A percentile compares a stretch with the other conserved stretches of the same genome.
phyloP scores from a whole-genome alignment of 2,329 filamentous ascomycete genomes.

The Mariannaea sp. region DNA sequence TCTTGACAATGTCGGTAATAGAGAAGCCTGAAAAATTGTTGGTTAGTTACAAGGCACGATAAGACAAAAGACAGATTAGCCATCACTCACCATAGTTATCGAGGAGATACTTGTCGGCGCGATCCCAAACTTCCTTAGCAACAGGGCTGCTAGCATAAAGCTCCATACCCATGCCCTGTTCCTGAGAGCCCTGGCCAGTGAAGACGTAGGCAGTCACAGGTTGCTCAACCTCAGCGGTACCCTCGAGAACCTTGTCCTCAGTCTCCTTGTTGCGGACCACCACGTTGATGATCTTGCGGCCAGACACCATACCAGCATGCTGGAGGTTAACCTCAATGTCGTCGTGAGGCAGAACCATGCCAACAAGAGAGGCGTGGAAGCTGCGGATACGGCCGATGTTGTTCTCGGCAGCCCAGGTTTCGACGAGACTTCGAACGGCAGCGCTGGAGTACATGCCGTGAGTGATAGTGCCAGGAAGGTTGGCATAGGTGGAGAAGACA shows the following conservation, averaged over 20 bases:
- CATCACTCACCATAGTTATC: constrained; percentile 85
- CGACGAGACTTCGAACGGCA: constrained; percentile 90
- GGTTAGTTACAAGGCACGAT: constrained; percentile 19
- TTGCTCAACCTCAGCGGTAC: constrained; percentile 97
- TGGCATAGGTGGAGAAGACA: constrained; percentile 94
- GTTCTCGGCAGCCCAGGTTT: constrained; percentile 99
- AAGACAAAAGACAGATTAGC: too few relatives aligned
- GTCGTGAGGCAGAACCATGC: constrained; percentile 98
- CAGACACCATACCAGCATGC: constrained; percentile 96
- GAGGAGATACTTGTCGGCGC: constrained; percentile 96
- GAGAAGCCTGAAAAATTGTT: constrained; percentile 69
- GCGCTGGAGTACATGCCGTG: constrained; percentile 99
- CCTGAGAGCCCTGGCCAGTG: constrained; percentile 96
- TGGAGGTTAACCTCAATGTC: constrained; percentile 93
- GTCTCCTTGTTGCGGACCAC: constrained; percentile 95
- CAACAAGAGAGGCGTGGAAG: constrained; percentile 95
- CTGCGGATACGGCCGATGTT: constrained; percentile 95
- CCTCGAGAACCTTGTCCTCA: constrained; percentile 93
- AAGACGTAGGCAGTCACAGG: constrained; percentile 97
- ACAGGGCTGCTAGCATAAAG: constrained; percentile 92
- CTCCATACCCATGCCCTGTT: constrained; percentile 99
- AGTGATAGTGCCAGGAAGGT: constrained; percentile 94
- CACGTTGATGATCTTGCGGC: constrained; percentile 99
- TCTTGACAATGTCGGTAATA: constrained; percentile 98
- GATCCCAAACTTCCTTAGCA: constrained; percentile 96